A percentile compares a stretch with the other conserved stretches of the same genome.
phyloP scores from a whole-genome alignment of 345 rosid genomes.

The Murraya koenigii region DNA sequence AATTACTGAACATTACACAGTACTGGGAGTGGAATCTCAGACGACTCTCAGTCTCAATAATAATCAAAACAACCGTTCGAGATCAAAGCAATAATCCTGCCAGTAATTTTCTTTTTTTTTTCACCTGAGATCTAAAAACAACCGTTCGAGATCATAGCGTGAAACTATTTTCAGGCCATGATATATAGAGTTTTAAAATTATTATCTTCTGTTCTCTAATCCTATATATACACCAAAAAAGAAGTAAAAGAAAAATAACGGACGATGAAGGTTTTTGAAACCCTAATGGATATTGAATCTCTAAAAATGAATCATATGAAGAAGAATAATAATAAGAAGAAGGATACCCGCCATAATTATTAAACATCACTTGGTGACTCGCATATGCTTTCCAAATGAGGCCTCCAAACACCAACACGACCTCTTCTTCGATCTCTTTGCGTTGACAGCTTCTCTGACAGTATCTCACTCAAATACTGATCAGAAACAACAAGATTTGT shows the following conservation, averaged over 20 bases:
- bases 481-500: constrained; percentile 51
- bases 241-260: background rate
- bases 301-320: constrained; percentile 14
- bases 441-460: constrained; percentile 75
- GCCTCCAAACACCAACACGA: constrained; percentile 90
- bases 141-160: background rate
- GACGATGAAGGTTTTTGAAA: constrained; percentile 4
- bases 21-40: constrained; percentile 8
- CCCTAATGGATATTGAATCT: constrained; percentile 26
- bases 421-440: constrained; percentile 87
- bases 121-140: background rate
- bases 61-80: background rate
- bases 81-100: background rate
- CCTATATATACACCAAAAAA: constrained; percentile 24
- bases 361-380: constrained; percentile 47
- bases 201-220: constrained; percentile 18
- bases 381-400: constrained; percentile 86
- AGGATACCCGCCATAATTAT: background rate
- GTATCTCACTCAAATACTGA: constrained; percentile 84
- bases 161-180: constrained; percentile 5
- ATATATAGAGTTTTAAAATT: constrained; percentile 3
- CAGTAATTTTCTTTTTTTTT: background rate
- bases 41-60: background rate
- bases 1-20: background rate
- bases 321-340: constrained; percentile 1